phyloP scores from a whole-genome alignment of 345 rosid species.

The Garcia nutans region DNA sequence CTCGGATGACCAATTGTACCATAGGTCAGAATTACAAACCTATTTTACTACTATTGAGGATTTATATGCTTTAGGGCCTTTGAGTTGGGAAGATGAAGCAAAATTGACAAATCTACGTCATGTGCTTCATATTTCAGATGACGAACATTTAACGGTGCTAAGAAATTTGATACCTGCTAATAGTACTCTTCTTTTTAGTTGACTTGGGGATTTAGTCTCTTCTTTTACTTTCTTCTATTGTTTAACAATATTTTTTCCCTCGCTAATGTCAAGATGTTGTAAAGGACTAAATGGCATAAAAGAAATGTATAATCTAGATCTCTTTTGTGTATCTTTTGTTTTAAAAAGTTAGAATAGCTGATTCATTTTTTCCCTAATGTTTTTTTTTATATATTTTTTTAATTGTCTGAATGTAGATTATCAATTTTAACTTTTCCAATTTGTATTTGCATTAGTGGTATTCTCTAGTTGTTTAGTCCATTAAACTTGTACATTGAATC shows the following conservation, averaged over 20 bases:
- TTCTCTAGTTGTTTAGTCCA: neutral
- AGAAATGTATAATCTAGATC: slow-evolving; percentile 11
- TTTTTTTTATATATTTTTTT: neutral
- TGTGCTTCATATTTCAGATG: slow-evolving; percentile 35
- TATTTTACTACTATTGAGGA: slow-evolving; percentile 15
- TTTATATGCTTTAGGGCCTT: slow-evolving; percentile 36
- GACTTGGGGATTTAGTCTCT: slow-evolving; percentile 9
- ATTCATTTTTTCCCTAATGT: neutral
- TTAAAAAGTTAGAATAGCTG: neutral
- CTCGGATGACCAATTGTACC: slow-evolving; percentile 2
- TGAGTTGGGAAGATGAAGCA: slow-evolving; percentile 40
- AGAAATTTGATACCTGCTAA: slow-evolving; percentile 33
- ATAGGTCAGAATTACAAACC: slow-evolving; percentile 17
- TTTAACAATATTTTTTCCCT: neutral
- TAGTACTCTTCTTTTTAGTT: slow-evolving; percentile 19
- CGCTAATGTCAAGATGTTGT: slow-evolving; percentile 5
- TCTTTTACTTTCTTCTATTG: neutral
- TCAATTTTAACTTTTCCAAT: neutral
- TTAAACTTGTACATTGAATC: neutral
- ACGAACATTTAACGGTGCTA: slow-evolving; percentile 36
- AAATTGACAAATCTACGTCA: slow-evolving; percentile 30
- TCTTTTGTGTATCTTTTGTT: neutral
- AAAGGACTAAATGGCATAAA: neutral
- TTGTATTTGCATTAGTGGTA: neutral
- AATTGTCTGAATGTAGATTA: neutral